These are phyloP conservation scores for Penicillium sp. DNA, from an alignment of 2,329 filamentous ascomycete species.

Conservation along the genomic window DNA sequence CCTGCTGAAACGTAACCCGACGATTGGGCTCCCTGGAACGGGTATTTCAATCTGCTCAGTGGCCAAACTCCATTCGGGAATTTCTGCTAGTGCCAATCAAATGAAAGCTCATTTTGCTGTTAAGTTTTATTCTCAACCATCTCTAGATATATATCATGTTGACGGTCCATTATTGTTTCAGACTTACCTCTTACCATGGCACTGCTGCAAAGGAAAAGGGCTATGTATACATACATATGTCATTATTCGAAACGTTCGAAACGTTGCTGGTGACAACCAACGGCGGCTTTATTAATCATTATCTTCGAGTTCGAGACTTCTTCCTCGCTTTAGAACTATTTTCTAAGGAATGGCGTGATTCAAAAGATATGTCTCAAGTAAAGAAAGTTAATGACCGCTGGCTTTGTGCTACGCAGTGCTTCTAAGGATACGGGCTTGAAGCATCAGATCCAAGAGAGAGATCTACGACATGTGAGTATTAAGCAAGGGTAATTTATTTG, in stretches of 20 bases:
- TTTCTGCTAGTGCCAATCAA: no score
- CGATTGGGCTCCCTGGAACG: no score
- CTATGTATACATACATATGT: background rate
- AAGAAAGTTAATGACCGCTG: background rate
- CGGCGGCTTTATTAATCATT: slow-evolving; percentile 11
- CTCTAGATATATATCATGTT: no score
- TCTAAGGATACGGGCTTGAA: background rate
- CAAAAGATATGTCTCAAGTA: background rate
- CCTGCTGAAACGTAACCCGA: no score
- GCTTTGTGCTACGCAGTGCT: background rate
- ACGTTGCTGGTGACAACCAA: slow-evolving; percentile 1
- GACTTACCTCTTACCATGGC: background rate
- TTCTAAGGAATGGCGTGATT: slow-evolving; percentile 5
- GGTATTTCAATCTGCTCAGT: no score
- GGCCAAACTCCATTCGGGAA: no score
- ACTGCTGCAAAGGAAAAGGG: background rate
- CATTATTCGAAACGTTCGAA: background rate
- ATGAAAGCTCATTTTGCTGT: no score
- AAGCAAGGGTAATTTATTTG: background rate
- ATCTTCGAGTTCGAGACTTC: background rate
- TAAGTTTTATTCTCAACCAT: no score
- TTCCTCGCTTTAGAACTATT: slow-evolving; percentile 12
- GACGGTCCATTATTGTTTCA: no score
- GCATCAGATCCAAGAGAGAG: background rate
- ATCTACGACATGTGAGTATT: background rate